Evolutionary conservation across 1,139 yeast species (phyloP).

Genomic region (Saccharomyces hybrid): DNA sequence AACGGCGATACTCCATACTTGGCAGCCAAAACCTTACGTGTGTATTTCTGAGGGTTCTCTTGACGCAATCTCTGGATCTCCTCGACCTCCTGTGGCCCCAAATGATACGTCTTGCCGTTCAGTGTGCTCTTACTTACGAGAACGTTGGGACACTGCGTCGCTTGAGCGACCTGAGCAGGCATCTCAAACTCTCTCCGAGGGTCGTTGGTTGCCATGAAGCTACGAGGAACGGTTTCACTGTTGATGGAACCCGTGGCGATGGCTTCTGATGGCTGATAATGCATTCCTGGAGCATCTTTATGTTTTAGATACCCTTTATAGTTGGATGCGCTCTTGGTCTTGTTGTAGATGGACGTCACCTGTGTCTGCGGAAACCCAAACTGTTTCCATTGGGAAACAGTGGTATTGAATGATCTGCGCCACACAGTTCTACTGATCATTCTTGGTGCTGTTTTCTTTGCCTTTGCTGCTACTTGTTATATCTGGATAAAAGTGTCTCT

Average conservation of each 20-base stretch:
- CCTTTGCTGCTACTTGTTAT: not conserved
- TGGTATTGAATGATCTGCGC: not conserved
- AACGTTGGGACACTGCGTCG: slow-evolving; percentile 24
- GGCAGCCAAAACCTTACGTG: slow-evolving; percentile 58
- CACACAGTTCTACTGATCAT: not conserved
- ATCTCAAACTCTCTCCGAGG: slow-evolving; percentile 16
- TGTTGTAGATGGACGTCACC: slow-evolving; percentile 25
- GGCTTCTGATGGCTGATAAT: slow-evolving; percentile 28
- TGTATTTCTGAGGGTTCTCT: slow-evolving; percentile 56
- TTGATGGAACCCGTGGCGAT: slow-evolving; percentile 29
- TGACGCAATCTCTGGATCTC: slow-evolving; percentile 57
- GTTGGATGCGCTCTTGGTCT: slow-evolving; percentile 27
- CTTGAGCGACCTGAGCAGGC: slow-evolving; percentile 8
- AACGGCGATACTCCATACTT: slow-evolving; percentile 51
- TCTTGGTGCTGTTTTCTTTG: not conserved
- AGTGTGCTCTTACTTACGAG: slow-evolving; percentile 14
- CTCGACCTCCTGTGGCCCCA: slow-evolving; percentile 51
- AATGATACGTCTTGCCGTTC: slow-evolving; percentile 44
- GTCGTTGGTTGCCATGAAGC: slow-evolving; percentile 27
- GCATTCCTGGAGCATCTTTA: slow-evolving; percentile 24
- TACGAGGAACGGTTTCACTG: slow-evolving; percentile 30
- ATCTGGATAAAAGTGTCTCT: not conserved
- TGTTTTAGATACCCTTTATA: slow-evolving; percentile 27
- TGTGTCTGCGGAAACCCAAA: not conserved
- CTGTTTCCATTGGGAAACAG: not conserved